A percentile compares a stretch with the other conserved stretches of the same genome.
phyloP scores from a whole-genome alignment of 306 rosid genomes.

The Lagenaria siceraria region DNA sequence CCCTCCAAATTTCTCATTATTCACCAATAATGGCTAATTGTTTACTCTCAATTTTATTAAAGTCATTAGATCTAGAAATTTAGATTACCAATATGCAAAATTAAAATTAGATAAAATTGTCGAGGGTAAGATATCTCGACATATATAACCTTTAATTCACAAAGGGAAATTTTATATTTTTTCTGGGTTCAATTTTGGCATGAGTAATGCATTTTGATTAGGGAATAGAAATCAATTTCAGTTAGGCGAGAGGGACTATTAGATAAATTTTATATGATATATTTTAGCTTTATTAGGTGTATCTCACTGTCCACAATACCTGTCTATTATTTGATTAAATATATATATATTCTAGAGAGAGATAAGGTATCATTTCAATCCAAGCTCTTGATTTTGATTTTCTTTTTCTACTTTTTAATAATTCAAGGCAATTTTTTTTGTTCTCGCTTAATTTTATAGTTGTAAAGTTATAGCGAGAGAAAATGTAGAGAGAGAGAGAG shows the following conservation, averaged over 20 bases:
- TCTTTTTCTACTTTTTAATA: not conserved
- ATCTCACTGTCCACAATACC: constrained; percentile 2
- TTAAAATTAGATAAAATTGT: not conserved
- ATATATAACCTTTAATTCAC: not conserved
- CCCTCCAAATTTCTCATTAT: not conserved
- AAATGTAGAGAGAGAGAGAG: too few relatives aligned
- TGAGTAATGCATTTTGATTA: not conserved
- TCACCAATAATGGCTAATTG: not conserved
- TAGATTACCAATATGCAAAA: not conserved
- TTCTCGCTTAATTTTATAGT: too few relatives aligned
- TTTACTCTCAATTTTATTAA: not conserved
- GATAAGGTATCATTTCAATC: not conserved
- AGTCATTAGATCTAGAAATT: not conserved
- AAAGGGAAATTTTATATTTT: not conserved
- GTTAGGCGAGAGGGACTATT: not conserved
- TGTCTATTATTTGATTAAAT: not conserved
- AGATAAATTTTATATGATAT: not conserved
- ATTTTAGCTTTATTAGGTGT: constrained; percentile 5
- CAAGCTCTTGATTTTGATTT: not conserved
- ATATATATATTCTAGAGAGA: not conserved
- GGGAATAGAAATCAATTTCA: not conserved
- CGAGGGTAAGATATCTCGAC: not conserved
- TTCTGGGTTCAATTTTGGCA: not conserved
- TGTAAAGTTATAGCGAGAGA: too few relatives aligned
- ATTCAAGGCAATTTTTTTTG: not conserved